These are phyloP conservation scores for Alternaria alternata DNA, from an alignment of 2,329 filamentous ascomycete genomes.

Conservation along the genomic window DNA sequence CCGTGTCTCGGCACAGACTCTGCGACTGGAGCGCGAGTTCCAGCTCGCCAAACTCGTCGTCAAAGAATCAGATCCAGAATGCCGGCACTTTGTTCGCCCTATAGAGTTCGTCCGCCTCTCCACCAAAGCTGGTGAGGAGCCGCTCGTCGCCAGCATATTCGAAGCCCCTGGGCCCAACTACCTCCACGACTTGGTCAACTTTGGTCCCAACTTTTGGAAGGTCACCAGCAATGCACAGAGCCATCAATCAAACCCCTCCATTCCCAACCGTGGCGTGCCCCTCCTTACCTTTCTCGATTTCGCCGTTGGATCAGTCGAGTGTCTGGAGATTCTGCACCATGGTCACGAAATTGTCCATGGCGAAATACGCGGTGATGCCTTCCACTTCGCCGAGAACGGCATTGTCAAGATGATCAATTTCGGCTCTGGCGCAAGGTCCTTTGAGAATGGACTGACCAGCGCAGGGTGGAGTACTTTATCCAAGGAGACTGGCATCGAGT, in stretches of 20 bases:
- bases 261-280: slow-evolving; percentile 66
- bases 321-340: slow-evolving; percentile 90
- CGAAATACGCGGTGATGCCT: slow-evolving; percentile 88
- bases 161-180: slow-evolving; percentile 79
- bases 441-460: slow-evolving; percentile 86
- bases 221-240: slow-evolving; percentile 24
- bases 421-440: slow-evolving; percentile 84
- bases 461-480: slow-evolving; percentile 86
- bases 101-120: slow-evolving; percentile 80
- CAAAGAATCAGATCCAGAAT: slow-evolving; percentile 73
- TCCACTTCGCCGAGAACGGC: slow-evolving; percentile 82
- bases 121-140: slow-evolving; percentile 72
- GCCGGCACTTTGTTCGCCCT: slow-evolving; percentile 79
- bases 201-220: slow-evolving; percentile 70
- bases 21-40: slow-evolving; percentile 87
- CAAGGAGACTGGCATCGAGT: slow-evolving; percentile 83
- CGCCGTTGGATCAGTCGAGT: slow-evolving; percentile 86
- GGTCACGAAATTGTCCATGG: slow-evolving; percentile 86
- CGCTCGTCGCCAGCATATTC: slow-evolving; percentile 82
- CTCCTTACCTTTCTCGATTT: slow-evolving; percentile 86
- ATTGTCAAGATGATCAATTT: slow-evolving; percentile 83
- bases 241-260: slow-evolving; percentile 23
- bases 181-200: slow-evolving; percentile 73
- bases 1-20: slow-evolving; percentile 79
- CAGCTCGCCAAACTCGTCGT: slow-evolving; percentile 80